Evolutionary conservation across 306 rosid species (phyloP).

Genomic region (Casuarina glauca): DNA sequence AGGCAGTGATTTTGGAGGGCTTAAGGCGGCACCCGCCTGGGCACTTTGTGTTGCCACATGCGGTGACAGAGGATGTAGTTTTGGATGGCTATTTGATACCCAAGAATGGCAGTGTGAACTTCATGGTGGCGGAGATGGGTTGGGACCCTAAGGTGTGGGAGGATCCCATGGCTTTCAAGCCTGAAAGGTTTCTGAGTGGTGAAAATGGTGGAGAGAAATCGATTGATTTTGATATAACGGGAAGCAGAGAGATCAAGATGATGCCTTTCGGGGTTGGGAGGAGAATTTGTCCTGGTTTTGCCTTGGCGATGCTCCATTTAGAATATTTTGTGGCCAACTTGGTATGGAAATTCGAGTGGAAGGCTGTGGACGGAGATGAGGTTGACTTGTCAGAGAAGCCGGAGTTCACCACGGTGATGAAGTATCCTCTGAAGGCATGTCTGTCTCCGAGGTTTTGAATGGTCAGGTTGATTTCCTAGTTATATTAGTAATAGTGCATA

Average conservation of each 20-base stretch:
- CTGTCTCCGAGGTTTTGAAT: slow-evolving; percentile 28
- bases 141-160: slow-evolving; percentile 47
- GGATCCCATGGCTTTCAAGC: slow-evolving; percentile 43
- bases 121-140: slow-evolving; percentile 48
- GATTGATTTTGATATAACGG: slow-evolving; percentile 40
- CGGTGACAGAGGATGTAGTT: slow-evolving; percentile 37
- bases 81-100: slow-evolving; percentile 42
- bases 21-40: slow-evolving; percentile 46
- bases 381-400: slow-evolving; percentile 36
- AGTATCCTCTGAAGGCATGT: slow-evolving; percentile 28
- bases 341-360: slow-evolving; percentile 21
- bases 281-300: neutral
- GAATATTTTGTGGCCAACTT: slow-evolving; percentile 14
- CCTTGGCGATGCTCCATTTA: neutral
- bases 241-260: neutral
- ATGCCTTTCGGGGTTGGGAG: slow-evolving; percentile 9
- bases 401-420: slow-evolving; percentile 28
- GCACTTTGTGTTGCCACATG: slow-evolving; percentile 44
- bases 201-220: slow-evolving; percentile 1
- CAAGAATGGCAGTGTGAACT: slow-evolving; percentile 34
- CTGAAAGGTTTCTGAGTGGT: slow-evolving; percentile 39
- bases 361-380: slow-evolving; percentile 7
- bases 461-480: no score
- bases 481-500: no score
- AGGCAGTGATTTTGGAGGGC: slow-evolving; percentile 43